Evolutionary conservation across 495 filamentous ascomycete species (phyloP).

Genomic region (Mytilinidion resinicola): DNA sequence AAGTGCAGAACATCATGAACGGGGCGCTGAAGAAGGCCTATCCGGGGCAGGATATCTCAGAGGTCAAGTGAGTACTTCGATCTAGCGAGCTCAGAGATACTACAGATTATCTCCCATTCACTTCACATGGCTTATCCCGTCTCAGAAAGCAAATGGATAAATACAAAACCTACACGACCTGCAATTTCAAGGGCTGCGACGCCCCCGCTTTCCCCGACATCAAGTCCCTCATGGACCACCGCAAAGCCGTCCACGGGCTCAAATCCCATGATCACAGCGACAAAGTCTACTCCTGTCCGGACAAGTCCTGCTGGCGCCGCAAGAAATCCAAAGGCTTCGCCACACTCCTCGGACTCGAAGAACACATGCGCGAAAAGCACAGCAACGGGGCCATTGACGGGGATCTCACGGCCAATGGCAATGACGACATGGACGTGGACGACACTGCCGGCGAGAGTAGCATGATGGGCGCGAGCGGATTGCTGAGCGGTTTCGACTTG

Average conservation of each 20-base stretch:
- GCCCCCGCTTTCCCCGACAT: conserved; percentile 15
- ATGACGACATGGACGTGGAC: neutral
- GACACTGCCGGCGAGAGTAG: neutral
- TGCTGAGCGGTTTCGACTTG: neutral
- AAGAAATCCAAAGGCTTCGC: conserved; percentile 22
- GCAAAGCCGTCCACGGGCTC: conserved; percentile 8
- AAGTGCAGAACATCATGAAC: conserved; percentile 24
- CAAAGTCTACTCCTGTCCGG: conserved; percentile 15
- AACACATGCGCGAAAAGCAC: conserved; percentile 16
- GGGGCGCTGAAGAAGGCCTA: conserved; percentile 22
- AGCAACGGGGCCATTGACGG: neutral
- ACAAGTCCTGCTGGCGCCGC: conserved; percentile 14
- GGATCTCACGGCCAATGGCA: neutral
- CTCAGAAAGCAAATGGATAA: conserved; percentile 18
- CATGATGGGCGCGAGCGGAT: neutral
- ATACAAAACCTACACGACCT: conserved; percentile 23
- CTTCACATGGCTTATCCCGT: neutral
- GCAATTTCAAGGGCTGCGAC: conserved; percentile 17
- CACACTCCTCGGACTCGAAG: conserved; percentile 15
- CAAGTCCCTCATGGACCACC: conserved; percentile 16
- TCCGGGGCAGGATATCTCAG: conserved; percentile 12
- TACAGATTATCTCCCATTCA: neutral
- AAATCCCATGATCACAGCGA: conserved; percentile 18
- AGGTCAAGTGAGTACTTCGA: conserved; percentile 7
- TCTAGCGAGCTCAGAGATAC: too few species aligned